Evolutionary conservation across 2,329 filamentous ascomycete species (phyloP), one percentile per base, ranked within the genome.

Genomic region (Claviceps sorghi): DNA sequence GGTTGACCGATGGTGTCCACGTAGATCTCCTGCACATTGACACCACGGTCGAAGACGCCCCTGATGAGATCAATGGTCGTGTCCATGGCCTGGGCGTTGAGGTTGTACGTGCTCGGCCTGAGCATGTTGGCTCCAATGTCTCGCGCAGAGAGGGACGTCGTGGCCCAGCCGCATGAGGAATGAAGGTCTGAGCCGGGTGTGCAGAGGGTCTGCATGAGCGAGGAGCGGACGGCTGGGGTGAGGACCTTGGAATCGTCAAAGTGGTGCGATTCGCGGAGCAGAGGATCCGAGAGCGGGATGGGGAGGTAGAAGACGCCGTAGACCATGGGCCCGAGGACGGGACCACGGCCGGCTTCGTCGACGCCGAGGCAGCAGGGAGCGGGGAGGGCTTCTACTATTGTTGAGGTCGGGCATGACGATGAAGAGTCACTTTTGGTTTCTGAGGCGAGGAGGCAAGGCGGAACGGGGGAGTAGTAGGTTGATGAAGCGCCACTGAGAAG

Each of bases 221-320:
- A 68, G 15, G 86, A 83, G 57, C 91, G 88, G 40, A 91, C 80
- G n/a, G 75, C 72, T 0, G 90, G 80, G 0, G 86, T 94, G 41
- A 97, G 80, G 5, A 89, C 87, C 71, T 97, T 97, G 65, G 86
- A 94, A 74, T 97, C 91, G 73, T 96, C 86, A 70, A 96, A 96
- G 72, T 84, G 86, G 72, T 95, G 84, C 4, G 82, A 80, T 38
- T 79, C 69, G 50, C 87, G 84, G 22, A 97, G 82, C 30, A 96
- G 80, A 1, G 84, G 77, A 63, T 84, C 82, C 29, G 83, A 78
- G 30, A 82, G 72, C 0, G 81, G 76, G 2, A 87, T 67, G 50
- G 94, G 94, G 58, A 94, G 86, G 71, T 78, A 82, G 70, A 83
- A 84, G 61, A 83, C 72, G 57, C 76, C 79, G 71, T 86, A 86